Base-by-base conservation (phyloP, 179 eudicot genomes). In the Spinacia oleracea region DNA sequence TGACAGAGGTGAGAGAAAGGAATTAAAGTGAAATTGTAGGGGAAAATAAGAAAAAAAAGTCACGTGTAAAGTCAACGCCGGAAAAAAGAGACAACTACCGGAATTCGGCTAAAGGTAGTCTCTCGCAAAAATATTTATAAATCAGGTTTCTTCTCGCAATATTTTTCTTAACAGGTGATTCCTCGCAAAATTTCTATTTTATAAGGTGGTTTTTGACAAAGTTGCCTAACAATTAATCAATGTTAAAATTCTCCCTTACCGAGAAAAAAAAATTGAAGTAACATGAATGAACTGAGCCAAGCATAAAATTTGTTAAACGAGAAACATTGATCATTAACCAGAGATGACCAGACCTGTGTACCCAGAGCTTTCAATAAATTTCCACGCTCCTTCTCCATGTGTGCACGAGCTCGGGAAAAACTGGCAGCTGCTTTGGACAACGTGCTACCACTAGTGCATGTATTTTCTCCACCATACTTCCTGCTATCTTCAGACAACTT, bases 401-500 rank as follows among this genome's bases (percentile, higher is more conserved):
- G 92, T 42, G 89, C 93, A 60, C 93, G 89, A 63, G 97, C 93
- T 83, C 87, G 84, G 60, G 94, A 84, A 83, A 84, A 93, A 81
- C 85, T 89, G 72, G 89, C 65, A 25, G 99, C 97, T 68, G 92
- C 92, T 89, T 83, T 93, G 25, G 94, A 90, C 45, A 96, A 74
- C 40, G 89, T 86, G 84, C 78, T 85, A 38, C 97, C 96, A 76
- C 86, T 90, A 23, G 94, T 91, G 82, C 98, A 90, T 48, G 97
- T 89, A 78, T 88, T 93, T 86, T 92, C 98, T 78, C 89, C 75
- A 29, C 98, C 96, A 91, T 96, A 96, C 82, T 93, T 96, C 79
- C 92, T 79, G 78, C 98, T 87, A 83, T 92, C 98, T 89, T 96
- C 99, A 14, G 98, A 91, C 85, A 96, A 81, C 78, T 92, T 96